Evolutionary conservation across 2,329 filamentous ascomycete species (phyloP), one percentile per base, ranked within the genome.

Genomic region (Xylaria sp.): DNA sequence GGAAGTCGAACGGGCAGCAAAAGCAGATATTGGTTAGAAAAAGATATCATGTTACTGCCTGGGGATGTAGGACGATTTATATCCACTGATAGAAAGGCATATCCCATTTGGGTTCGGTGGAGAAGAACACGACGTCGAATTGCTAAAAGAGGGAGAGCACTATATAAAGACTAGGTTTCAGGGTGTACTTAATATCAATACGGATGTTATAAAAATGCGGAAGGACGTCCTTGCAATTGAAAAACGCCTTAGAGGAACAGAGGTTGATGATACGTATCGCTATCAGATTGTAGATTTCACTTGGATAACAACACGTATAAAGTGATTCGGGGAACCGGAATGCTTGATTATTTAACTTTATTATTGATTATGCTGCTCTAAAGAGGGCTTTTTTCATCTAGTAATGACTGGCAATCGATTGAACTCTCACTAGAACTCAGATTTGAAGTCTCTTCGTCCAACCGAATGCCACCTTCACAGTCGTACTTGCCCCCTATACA

Each of bases 401-500:
- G 15, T 15, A 13, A 12, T 34, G 13, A 28, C 23, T 13, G 36
- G 6, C n/a, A 8, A 4, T 4, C 9, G n/a, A 23, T 8, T n/a
- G n/a, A 23, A 3, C 1, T 23, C 23, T 15, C 20, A 20, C 12
- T 7, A 55, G 23, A 10, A 23, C 13, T 5, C 1, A 48, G 8
- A 43, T 5, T n/a, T 12, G 18, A n/a, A 18, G n/a, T 34, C 8
- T 55, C 53, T 3, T 64, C 60, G 7, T 25, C 53, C 20, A 64
- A 28, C 39, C 20, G 30, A 3, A 59, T 60, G 45, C 32, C 56
- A 4, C 60, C 63, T 20, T 72, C 70, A 34, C 69, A 70, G 0
- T 48, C 28, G n/a, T 69, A 67, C 32, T 70, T 67, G 13, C 66
- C 70, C 5, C 70, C 70, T 18, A 72, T 72, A 20, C 59, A 69